Evolutionary conservation across 208 protist genomes (phyloP), one percentile per base, ranked within the genome.

Genomic region (Acanthamoeba quina): DNA sequence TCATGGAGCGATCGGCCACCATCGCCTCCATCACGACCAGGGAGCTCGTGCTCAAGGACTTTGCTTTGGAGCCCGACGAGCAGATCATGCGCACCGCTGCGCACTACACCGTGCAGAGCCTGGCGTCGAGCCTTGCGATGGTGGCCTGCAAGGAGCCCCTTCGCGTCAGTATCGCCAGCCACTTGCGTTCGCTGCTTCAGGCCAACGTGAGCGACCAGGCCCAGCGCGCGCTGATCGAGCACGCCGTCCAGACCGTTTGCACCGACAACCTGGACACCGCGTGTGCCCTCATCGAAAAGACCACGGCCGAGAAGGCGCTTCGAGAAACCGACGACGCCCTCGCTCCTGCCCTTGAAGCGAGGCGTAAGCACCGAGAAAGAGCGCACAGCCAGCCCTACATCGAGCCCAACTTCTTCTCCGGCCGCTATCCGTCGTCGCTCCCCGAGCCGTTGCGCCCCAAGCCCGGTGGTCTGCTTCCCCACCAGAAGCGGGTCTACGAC

Each of bases 31-130:
- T 98, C 44, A 99, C 99, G 44, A 98, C 99, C 15, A 96, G 96
- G 80, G 97, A 99, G 72, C 96, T 99, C 29, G 95, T 99, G 11
- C 62, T 97, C 66, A 99, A 99, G 97, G 99, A 99, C 96, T 99
- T 99, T 96, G 97, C 98, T 5, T 96, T 98, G 58, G 99, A 99
- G 95, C 94, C 96, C 21, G 98, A 99, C 95, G 98, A 99, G 56
- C 74, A 62, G 26, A 96, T 96, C 66, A 97, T 99, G 96, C 90
- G 93, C n/a, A 95, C 95, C 26, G 96, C 96, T 2, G 97, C 97
- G 9, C 97, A 98, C 60, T 86, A 98, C 68, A 99, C 99, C 97
- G 98, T 98, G 9, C 97, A 99, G 85, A 96, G 94, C 31, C 96
- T 99, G 0, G 97, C 98, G 7, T 94, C 97, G 13, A 96, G 93